Conservation (phyloP, 2,329 filamentous ascomycete genomes). For the Xylaria sp. region DNA sequence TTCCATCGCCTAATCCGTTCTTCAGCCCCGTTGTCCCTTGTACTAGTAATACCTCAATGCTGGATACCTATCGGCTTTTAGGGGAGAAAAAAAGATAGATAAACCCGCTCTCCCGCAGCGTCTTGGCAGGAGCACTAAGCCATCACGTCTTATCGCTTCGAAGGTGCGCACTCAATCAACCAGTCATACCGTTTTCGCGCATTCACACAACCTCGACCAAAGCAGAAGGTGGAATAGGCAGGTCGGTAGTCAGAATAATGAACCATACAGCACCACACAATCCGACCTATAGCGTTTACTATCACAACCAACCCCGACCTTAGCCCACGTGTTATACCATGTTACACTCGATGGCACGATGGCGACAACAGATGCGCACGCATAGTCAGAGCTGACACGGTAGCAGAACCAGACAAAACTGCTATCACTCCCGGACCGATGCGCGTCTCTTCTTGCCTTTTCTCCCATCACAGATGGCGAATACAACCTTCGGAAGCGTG, state of each 20-base stretch:
- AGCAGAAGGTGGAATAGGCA: conserved; percentile 26
- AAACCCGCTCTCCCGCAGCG: neutral
- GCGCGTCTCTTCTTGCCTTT: neutral
- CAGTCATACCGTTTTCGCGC: neutral
- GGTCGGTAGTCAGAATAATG: neutral
- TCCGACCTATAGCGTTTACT: conserved; percentile 2
- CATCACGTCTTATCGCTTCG: neutral
- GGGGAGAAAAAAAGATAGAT: neutral
- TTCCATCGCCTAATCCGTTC: conserved; percentile 11
- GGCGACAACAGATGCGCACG: neutral
- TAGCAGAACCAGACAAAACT: conserved; percentile 5
- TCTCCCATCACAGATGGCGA: neutral
- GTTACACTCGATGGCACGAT: neutral
- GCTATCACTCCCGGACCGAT: neutral
- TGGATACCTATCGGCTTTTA: neutral
- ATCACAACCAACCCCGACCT: conserved; percentile 8
- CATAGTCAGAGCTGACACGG: conserved; percentile 16
- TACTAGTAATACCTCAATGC: neutral
- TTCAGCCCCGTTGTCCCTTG: neutral
- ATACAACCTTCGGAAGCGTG: neutral
- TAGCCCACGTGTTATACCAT: conserved; percentile 4
- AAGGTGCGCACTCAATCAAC: neutral
- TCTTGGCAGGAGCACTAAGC: neutral
- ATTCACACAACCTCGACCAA: conserved; percentile 3
- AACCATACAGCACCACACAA: neutral